phyloP scores from a whole-genome alignment of 768 basidiomycete species.

The Paxillus ammoniavirescens region DNA sequence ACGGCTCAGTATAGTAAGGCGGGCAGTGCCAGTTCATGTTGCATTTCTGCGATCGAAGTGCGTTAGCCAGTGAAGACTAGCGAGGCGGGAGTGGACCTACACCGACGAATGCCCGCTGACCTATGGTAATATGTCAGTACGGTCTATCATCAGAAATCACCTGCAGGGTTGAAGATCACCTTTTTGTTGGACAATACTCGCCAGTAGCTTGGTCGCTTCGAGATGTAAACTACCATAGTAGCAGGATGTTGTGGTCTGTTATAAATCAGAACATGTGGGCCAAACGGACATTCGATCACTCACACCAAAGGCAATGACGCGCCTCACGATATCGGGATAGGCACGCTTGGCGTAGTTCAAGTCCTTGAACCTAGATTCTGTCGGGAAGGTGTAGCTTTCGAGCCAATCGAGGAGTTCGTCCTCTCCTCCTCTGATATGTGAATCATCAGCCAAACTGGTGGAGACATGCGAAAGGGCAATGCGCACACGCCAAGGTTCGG shows the following conservation, averaged over 20 bases:
- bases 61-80: slow-evolving; percentile 3
- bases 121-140: slow-evolving; percentile 32
- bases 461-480: background rate
- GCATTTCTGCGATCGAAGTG: slow-evolving; percentile 28
- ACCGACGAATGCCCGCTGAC: slow-evolving; percentile 84
- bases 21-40: slow-evolving; percentile 62
- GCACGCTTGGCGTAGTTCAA: slow-evolving; percentile 62
- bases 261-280: slow-evolving; percentile 4
- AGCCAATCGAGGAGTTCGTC: slow-evolving; percentile 92
- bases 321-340: slow-evolving; percentile 71
- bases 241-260: slow-evolving; percentile 88
- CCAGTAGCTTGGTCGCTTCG: slow-evolving; percentile 78
- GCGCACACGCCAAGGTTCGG: slow-evolving; percentile 39
- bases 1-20: slow-evolving; percentile 66
- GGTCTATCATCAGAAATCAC: background rate
- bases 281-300: slow-evolving; percentile 25
- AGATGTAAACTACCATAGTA: slow-evolving; percentile 86
- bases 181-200: slow-evolving; percentile 62
- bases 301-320: slow-evolving; percentile 75
- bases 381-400: slow-evolving; percentile 79
- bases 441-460: slow-evolving; percentile 1
- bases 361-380: slow-evolving; percentile 75
- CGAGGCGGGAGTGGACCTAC: slow-evolving; percentile 42
- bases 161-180: slow-evolving; percentile 39
- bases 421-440: slow-evolving; percentile 63